Evolutionary conservation across 441 rosid genomes (phyloP).

Genomic region (Adansonia grandidieri): DNA sequence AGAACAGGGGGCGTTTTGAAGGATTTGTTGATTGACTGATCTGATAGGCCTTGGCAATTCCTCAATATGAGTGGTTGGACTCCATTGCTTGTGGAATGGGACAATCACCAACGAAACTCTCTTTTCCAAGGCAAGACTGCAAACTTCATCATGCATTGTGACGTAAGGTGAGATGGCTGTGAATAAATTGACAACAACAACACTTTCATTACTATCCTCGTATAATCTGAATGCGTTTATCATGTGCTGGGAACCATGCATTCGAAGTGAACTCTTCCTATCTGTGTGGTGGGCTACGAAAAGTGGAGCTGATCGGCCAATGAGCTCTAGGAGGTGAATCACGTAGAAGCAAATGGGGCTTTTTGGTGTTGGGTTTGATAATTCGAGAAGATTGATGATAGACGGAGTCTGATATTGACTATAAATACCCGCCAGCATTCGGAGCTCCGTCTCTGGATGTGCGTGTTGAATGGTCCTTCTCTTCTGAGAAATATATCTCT

Average conservation of each 20-base stretch:
- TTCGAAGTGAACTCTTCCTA: background rate
- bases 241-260: conserved; percentile 25
- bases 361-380: conserved; percentile 34
- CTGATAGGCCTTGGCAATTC: conserved; percentile 33
- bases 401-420: conserved; percentile 40
- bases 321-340: conserved; percentile 41
- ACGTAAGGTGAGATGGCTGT: conserved; percentile 45
- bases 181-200: conserved; percentile 33
- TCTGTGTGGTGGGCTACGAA: conserved; percentile 41
- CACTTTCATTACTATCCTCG: background rate
- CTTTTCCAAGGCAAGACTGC: conserved; percentile 45
- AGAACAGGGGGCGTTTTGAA: conserved; percentile 49
- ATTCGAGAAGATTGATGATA: conserved; percentile 36
- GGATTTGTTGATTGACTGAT: conserved; percentile 39
- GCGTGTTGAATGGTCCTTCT: conserved; percentile 39
- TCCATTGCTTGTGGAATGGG: conserved; percentile 54
- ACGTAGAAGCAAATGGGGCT: conserved; percentile 39
- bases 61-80: background rate
- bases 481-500: conserved; percentile 35
- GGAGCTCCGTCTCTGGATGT: conserved; percentile 23
- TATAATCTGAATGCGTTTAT: conserved; percentile 38
- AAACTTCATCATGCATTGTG: conserved; percentile 52
- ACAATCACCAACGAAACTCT: conserved; percentile 37
- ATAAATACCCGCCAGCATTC: conserved; percentile 35
- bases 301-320: conserved; percentile 37